phyloP scores from a whole-genome alignment of 495 filamentous ascomycete genomes.

The Aspergillus cristatus region DNA sequence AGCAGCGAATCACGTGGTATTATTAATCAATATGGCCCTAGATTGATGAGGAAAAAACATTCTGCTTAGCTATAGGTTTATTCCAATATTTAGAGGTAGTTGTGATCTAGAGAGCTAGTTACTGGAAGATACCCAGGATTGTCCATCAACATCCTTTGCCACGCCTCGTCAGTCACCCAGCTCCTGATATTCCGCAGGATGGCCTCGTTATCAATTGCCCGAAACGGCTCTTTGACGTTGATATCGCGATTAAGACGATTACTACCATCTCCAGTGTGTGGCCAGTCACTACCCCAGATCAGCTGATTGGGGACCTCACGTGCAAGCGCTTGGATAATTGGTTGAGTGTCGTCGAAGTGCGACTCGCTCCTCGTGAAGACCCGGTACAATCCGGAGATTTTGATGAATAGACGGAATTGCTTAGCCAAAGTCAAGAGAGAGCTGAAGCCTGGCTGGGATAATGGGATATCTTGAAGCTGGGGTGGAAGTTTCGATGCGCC shows the following conservation, averaged over 20 bases:
- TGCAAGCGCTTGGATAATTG: not conserved
- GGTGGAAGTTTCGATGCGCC: not conserved
- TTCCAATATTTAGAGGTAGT: no score
- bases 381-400: not conserved
- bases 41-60: no score
- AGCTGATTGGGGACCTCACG: not conserved
- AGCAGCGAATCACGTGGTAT: no score
- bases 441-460: not conserved
- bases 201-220: not conserved
- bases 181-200: not conserved
- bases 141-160: not conserved
- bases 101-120: no score
- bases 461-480: not conserved
- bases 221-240: not conserved
- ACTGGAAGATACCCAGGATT: no score
- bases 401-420: not conserved
- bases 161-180: not conserved
- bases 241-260: not conserved
- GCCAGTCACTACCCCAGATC: not conserved
- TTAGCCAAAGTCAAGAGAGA: not conserved
- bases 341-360: not conserved
- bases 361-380: not conserved
- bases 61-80: slow-evolving; percentile 6
- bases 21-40: no score
- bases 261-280: not conserved